Percentiles rank a stretch among this genome's conserved stretches.
Evolutionary conservation across 2,329 filamentous ascomycete species (phyloP).

Genomic region (Fusarium drepaniforme): DNA sequence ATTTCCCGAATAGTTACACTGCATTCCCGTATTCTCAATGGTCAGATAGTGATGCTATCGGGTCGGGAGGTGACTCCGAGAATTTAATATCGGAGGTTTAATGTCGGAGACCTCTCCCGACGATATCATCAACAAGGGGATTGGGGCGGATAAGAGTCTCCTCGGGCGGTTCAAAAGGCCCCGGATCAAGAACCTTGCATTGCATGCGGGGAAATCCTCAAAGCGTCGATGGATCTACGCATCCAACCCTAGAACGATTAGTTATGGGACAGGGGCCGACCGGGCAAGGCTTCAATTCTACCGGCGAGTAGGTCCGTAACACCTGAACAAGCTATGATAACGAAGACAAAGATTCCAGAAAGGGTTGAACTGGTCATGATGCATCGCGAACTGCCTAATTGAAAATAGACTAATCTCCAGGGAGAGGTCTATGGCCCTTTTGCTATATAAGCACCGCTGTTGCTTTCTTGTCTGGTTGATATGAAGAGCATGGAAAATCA

Average conservation of each 20-base stretch:
- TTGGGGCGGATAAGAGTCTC: background rate
- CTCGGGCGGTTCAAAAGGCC: slow-evolving; percentile 2
- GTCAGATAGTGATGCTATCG: background rate
- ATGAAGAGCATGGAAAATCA: background rate
- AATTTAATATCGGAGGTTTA: background rate
- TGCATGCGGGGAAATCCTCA: slow-evolving; percentile 1
- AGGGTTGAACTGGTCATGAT: background rate
- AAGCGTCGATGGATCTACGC: slow-evolving; percentile 6
- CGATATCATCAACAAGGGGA: background rate
- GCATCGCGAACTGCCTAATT: background rate
- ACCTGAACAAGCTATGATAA: background rate
- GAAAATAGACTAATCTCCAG: background rate
- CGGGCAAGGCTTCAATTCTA: background rate
- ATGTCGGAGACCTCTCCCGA: background rate
- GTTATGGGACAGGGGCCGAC: background rate
- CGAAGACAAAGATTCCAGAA: background rate
- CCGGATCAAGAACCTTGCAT: slow-evolving; percentile 3
- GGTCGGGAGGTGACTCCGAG: background rate
- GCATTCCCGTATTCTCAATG: background rate
- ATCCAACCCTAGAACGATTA: background rate
- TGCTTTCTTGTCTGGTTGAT: background rate
- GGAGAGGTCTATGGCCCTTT: background rate
- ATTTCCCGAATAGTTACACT: background rate
- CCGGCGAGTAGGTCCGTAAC: background rate
- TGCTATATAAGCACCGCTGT: background rate